A percentile compares a stretch with the other conserved stretches of the same genome.
Evolutionary conservation across 2,329 filamentous ascomycete species (phyloP).

Genomic region (Phialophora macrospora): DNA sequence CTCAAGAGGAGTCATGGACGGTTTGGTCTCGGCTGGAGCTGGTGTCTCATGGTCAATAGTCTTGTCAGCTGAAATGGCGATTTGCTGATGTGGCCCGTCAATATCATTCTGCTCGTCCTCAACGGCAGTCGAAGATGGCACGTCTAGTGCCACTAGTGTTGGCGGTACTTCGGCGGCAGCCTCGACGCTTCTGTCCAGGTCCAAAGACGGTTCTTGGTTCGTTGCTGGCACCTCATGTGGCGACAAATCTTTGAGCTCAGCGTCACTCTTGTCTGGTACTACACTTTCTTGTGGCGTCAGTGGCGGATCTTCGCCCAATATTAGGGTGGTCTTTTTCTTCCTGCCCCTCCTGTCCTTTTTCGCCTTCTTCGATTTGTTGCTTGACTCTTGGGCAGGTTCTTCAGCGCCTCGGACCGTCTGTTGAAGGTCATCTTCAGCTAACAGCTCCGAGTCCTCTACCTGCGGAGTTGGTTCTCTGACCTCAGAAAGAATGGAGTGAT

Average conservation of each 20-base stretch:
- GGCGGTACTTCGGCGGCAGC: neutral
- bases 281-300: neutral
- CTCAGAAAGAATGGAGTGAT: neutral
- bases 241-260: neutral
- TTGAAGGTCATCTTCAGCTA: neutral
- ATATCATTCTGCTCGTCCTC: neutral
- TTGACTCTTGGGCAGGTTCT: neutral
- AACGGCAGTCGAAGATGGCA: neutral
- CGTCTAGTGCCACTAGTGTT: neutral
- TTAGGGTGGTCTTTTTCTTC: slow-evolving; percentile 9
- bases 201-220: neutral
- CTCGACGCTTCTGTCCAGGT: neutral
- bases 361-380: slow-evolving; percentile 21
- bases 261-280: neutral
- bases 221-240: neutral
- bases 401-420: neutral
- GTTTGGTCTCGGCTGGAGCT: neutral
- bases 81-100: neutral
- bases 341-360: slow-evolving; percentile 28
- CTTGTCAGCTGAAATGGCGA: neutral
- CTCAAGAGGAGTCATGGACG: slow-evolving; percentile 29
- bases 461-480: neutral
- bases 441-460: neutral
- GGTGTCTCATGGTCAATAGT: neutral
- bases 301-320: slow-evolving; percentile 5